Percentiles rank a stretch among this genome's conserved stretches.
These are phyloP conservation scores for Laguncularia racemosa DNA, from an alignment of 345 rosid genomes.

Conservation along the genomic window DNA sequence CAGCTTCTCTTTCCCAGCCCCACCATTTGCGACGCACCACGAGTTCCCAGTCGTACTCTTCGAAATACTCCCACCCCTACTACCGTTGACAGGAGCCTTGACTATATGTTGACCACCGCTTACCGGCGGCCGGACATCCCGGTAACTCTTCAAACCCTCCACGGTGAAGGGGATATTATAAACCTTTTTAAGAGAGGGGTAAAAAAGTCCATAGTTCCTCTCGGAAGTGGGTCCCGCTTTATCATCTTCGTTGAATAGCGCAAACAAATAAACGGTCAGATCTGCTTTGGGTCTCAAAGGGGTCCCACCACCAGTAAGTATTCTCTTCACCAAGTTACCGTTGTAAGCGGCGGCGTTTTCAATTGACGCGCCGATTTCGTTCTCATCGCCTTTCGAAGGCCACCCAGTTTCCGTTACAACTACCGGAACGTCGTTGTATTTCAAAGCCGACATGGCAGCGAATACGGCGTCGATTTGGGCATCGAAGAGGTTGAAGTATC, in stretches of 20 bases:
- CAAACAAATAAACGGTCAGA: constrained; percentile 85
- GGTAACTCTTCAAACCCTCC: constrained; percentile 48
- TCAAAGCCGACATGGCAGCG: constrained; percentile 72
- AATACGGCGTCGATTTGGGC: constrained; percentile 98
- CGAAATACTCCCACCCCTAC: constrained; percentile 7
- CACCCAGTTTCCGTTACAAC: constrained; percentile 93
- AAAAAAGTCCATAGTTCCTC: constrained; percentile 89
- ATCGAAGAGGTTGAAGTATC: constrained; percentile 82
- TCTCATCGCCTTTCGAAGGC: constrained; percentile 86
- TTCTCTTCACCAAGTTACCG: constrained; percentile 76
- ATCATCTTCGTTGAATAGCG: constrained; percentile 82
- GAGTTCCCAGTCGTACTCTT: constrained; percentile 29
- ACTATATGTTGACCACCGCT: constrained; percentile 10
- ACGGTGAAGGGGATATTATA: constrained; percentile 68
- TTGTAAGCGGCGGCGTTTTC: constrained; percentile 81
- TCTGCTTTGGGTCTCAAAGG: constrained; percentile 73
- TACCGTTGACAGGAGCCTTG: constrained; percentile 7
- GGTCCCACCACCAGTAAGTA: constrained; percentile 82
- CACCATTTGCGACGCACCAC: constrained; percentile 83
- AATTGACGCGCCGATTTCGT: constrained; percentile 62
- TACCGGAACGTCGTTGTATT: constrained; percentile 59
- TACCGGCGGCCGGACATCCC: constrained; percentile 24
- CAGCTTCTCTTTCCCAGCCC: constrained; percentile 47
- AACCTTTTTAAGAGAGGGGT: constrained; percentile 68
- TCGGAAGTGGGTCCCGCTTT: constrained; percentile 83